These are phyloP conservation scores for Tripterygium wilfordii DNA, from an alignment of 177 flowering plant genomes.

Conservation along the genomic window DNA sequence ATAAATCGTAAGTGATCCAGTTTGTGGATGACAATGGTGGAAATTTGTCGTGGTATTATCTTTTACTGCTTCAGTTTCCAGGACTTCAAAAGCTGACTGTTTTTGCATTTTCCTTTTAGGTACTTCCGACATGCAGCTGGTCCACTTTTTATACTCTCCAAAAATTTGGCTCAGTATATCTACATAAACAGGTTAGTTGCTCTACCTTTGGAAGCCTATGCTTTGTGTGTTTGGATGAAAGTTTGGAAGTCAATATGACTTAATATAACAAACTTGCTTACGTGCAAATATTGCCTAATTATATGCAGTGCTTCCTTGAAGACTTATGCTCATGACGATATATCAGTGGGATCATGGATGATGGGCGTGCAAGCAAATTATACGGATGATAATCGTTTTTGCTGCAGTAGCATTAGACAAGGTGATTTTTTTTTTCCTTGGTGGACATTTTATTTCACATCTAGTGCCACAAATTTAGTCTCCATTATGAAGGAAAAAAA, in stretches of 20 bases:
- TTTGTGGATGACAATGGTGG: not conserved
- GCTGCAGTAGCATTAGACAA: constrained; percentile 73
- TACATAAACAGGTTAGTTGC: constrained; percentile 84
- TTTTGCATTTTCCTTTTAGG: constrained; percentile 32
- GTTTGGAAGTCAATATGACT: too few relatives aligned
- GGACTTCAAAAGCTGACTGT: too few relatives aligned
- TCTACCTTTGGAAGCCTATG: too few relatives aligned
- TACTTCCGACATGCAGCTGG: constrained; percentile 94
- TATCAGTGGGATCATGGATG: constrained; percentile 96
- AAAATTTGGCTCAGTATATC: constrained; percentile 75
- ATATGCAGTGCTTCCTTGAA: constrained; percentile 81
- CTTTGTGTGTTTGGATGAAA: too few relatives aligned
- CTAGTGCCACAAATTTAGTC: too few relatives aligned
- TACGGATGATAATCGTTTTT: constrained; percentile 78
- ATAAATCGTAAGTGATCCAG: constrained; percentile 48
- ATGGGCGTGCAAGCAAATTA: constrained; percentile 88
- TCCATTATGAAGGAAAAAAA: too few relatives aligned
- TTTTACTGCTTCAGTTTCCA: too few relatives aligned
- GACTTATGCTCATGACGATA: constrained; percentile 86
- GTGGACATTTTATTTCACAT: too few relatives aligned
- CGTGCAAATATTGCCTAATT: not conserved
- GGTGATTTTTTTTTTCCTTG: too few relatives aligned
- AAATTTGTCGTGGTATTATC: too few relatives aligned
- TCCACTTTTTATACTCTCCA: constrained; percentile 70
- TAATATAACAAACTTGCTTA: too few relatives aligned